Evolutionary conservation across 331 rosid species (phyloP).

Genomic region (Malus hybrid): DNA sequence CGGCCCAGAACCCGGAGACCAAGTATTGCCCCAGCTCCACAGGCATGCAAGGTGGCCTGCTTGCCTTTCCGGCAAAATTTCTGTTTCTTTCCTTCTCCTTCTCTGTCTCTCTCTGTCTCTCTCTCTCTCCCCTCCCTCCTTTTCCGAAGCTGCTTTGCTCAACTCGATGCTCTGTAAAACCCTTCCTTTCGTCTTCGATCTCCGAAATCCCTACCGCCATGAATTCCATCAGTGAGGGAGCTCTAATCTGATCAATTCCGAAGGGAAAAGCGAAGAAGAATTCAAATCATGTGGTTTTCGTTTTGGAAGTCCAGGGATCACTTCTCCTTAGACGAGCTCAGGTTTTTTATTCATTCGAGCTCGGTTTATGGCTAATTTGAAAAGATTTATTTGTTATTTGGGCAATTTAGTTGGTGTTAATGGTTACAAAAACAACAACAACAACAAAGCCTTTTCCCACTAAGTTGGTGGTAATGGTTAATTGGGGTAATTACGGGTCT

Average conservation of each 20-base stretch:
- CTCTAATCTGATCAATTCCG: constrained; percentile 10
- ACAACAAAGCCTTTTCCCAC: no score
- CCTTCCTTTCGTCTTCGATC: constrained; percentile 6
- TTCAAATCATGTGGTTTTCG: constrained; percentile 65
- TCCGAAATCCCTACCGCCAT: background rate
- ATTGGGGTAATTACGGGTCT: background rate
- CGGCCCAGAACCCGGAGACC: background rate
- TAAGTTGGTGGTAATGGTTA: background rate
- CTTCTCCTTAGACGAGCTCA: constrained; percentile 73
- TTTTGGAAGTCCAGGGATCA: constrained; percentile 80
- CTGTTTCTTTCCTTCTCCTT: background rate
- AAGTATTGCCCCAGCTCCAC: background rate
- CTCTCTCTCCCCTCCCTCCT: background rate
- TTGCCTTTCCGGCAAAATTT: constrained; percentile 6
- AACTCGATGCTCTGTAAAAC: constrained; percentile 3
- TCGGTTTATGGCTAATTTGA: background rate
- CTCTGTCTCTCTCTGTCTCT: background rate
- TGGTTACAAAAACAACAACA: no score
- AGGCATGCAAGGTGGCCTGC: background rate
- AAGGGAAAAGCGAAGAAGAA: background rate
- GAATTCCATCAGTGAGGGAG: constrained; percentile 14
- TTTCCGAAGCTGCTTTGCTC: background rate
- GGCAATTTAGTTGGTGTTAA: background rate
- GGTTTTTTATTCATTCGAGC: constrained; percentile 26
- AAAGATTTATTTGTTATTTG: background rate